Evolutionary conservation across 345 rosid species (phyloP).

Genomic region (Populus ilicifolia): DNA sequence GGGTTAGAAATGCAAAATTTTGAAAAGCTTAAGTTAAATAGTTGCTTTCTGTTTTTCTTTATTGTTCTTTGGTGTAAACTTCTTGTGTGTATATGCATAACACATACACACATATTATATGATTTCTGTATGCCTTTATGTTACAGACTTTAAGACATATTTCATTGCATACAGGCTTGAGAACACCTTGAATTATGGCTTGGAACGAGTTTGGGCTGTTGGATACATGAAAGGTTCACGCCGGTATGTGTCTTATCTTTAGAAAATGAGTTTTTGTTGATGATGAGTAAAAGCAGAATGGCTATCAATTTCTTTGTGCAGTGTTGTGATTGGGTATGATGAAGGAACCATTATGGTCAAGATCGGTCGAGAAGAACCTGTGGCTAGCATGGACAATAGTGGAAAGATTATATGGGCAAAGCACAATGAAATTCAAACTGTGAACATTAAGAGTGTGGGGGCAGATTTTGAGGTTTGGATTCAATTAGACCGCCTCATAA

Average conservation of each 20-base stretch:
- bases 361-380: conserved; percentile 96
- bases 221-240: conserved; percentile 87
- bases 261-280: conserved; percentile 1
- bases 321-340: conserved; percentile 96
- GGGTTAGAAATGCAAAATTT: background rate
- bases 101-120: too few relatives aligned
- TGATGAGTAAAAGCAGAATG: background rate
- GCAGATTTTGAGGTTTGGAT: conserved; percentile 85
- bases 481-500: background rate
- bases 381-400: conserved; percentile 98
- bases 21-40: background rate
- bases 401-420: conserved; percentile 99
- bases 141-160: background rate
- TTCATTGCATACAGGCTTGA: conserved; percentile 61
- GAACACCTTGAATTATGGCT: conserved; percentile 84
- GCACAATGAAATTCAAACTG: conserved; percentile 99
- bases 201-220: conserved; percentile 97
- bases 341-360: conserved; percentile 99
- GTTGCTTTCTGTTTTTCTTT: background rate
- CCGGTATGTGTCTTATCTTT: conserved; percentile 48
- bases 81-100: too few relatives aligned
- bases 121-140: background rate
- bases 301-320: conserved; percentile 29
- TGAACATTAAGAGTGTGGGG: conserved; percentile 92
- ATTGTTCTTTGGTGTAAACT: background rate